These are phyloP conservation scores for Penicillium mononematosum DNA, from an alignment of 495 filamentous ascomycete genomes.

Conservation along the genomic window DNA sequence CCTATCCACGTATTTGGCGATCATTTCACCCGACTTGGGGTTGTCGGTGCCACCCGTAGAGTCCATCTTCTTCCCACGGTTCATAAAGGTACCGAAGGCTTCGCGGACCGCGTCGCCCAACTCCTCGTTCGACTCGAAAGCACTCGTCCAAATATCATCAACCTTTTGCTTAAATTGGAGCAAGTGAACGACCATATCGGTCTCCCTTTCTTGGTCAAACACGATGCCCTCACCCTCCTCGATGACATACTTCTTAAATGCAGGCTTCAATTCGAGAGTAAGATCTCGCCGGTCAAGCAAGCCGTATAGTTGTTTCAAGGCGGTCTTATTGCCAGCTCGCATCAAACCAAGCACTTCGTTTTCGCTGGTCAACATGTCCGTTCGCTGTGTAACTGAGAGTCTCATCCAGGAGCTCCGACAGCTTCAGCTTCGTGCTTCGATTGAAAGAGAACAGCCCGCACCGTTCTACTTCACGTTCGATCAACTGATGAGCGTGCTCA, in stretches of 20 bases:
- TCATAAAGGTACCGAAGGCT: constrained; percentile 86
- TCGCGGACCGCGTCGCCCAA: constrained; percentile 77
- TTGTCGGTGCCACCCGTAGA: constrained; percentile 74
- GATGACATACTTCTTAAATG: constrained; percentile 78
- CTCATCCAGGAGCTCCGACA: constrained; percentile 68
- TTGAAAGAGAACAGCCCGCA: constrained; percentile 80
- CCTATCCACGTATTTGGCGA: constrained; percentile 93
- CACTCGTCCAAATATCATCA: constrained; percentile 66
- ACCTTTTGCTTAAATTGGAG: constrained; percentile 79
- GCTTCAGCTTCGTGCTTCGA: constrained; percentile 70
- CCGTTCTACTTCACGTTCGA: constrained; percentile 66
- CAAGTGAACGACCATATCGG: constrained; percentile 84
- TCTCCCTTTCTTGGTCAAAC: constrained; percentile 69
- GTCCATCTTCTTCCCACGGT: constrained; percentile 66
- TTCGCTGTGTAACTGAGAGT: constrained; percentile 61
- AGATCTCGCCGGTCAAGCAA: constrained; percentile 67
- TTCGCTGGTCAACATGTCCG: constrained; percentile 58
- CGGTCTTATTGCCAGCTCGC: constrained; percentile 58
- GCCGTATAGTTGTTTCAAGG: constrained; percentile 72
- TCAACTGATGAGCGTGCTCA: constrained; percentile 59
- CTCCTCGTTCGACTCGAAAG: constrained; percentile 71
- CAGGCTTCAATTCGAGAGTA: constrained; percentile 59
- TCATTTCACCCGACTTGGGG: constrained; percentile 95
- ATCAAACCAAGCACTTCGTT: constrained; percentile 67
- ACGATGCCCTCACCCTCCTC: constrained; percentile 75